Evolutionary conservation across 2,329 filamentous ascomycete genomes (phyloP), one percentile per base, ranked within the genome.

Genomic region (Beauveria rudraprayagi): DNA sequence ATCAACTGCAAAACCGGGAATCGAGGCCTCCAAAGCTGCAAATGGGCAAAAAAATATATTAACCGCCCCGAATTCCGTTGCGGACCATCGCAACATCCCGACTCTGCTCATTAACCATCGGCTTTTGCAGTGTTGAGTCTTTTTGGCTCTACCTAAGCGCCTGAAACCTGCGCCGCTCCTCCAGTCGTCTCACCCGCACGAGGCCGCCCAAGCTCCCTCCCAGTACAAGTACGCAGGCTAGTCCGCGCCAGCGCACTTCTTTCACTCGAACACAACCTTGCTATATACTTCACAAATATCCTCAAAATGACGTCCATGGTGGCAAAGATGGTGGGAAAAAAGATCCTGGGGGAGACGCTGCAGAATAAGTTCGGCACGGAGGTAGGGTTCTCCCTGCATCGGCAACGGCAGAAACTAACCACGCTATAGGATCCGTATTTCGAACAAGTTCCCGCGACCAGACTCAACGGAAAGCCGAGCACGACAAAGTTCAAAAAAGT

Each of bases 371-470:
- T 83, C 65, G 83, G 83, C 61, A 76, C 76, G 66, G 81, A 81
- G 70, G 82, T 83, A 74, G 63, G 72, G 46, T 50, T 28, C 22
- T 43, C 19, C 22, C n/a, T 17, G 5, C 3, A 24, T 24, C 9
- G 10, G 30, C 46, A 16, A 50, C 46, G 16, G 5, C 43, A 43
- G n/a, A 28, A 50, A 26, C 48, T 48, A 19, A 44, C 30, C 10
- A 19, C 52, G 40, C 64, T 41, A 65, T 61, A 97, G 90, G 92
- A 97, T 71, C 92, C 92, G 6, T 96, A 92, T 77, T 96, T 92
- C 69, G 91, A 96, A 72, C 81, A 86, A 66, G 86, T 96, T 41
- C 86, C 87, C 24, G 87, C 92, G 47, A 90, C 89, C 9, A 83
- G 85, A 64, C 78, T 89, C 47, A 77, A 85, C 65, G 85, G 86